Evolutionary conservation across 1,139 yeast species (phyloP), one percentile per base, ranked within the genome.

Genomic region (Suhomyces bribrorum): DNA sequence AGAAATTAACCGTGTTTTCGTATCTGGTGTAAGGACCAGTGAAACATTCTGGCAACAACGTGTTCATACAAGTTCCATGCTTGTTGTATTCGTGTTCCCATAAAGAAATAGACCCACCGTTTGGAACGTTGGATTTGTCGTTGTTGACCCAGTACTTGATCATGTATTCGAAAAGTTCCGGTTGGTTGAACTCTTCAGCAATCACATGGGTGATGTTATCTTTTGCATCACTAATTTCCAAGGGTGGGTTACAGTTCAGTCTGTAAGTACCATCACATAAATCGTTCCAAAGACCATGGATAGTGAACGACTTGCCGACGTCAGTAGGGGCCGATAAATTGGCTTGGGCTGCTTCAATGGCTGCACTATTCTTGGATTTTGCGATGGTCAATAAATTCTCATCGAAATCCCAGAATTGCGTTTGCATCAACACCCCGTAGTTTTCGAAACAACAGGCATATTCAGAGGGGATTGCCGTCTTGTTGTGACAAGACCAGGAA

Each of bases 41-140:
- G 50, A 67, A 68, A 49, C 75, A 69, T 15, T 50, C 36, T 20
- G 74, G 74, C 32, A 50, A 47, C 36, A 69, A 53, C 7, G 74
- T 67, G 46, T 64, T 64, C 66, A 68, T 64, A 51, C 75, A 69
- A n/a, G 75, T 68, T 30, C 66, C 75, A 46, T 69, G 75, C 50
- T 67, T 69, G 54, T 69, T 68, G 50, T 57, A 69, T 49, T 69
- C 74, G 46, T 69, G 75, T 36, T 57, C 57, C 75, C 75, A 69
- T 40, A 69, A 57, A 23, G 57, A 53, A 14, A 48, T 46, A 32
- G 53, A 46, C 5, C 61, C 57, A 16, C 54, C 59, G 38, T 53
- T 52, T 11, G 55, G 57, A 16, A 66, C 71, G 41, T 65, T 64
- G 28, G 67, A 59, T 43, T 54, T 58, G 17, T 46, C 62, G 38